phyloP scores from a whole-genome alignment of 164 flowering plant genomes.

The Macadamia tetraphylla region DNA sequence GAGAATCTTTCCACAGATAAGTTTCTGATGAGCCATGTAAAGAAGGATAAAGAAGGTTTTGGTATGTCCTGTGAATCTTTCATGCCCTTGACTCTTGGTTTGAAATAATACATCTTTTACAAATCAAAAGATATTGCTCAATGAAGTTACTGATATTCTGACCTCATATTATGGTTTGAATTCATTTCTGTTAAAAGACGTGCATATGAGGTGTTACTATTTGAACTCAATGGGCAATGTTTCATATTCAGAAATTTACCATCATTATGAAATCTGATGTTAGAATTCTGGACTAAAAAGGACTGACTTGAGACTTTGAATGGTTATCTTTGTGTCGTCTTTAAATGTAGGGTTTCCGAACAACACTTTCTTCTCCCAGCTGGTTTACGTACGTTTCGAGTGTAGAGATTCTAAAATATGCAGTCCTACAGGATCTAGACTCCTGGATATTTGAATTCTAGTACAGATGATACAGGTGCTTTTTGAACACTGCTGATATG shows the following conservation, averaged over 20 bases:
- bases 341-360: too few species aligned
- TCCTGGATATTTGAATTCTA: too few species aligned
- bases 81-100: neutral
- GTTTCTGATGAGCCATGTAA: conserved; percentile 47
- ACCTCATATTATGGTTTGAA: too few species aligned
- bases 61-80: conserved; percentile 38
- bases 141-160: too few species aligned
- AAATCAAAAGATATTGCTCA: too few species aligned
- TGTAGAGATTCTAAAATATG: too few species aligned
- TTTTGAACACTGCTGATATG: too few species aligned
- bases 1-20: conserved; percentile 76
- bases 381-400: too few species aligned
- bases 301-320: neutral
- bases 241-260: neutral
- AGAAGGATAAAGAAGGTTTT: conserved; percentile 68
- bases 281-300: neutral
- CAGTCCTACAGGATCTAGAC: too few species aligned
- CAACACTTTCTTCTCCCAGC: too few species aligned
- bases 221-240: neutral
- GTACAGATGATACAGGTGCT: too few species aligned
- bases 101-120: neutral
- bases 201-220: neutral
- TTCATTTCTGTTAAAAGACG: neutral
- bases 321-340: neutral
- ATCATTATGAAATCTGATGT: neutral